A percentile compares a stretch with the other conserved stretches of the same genome.
phyloP scores from a whole-genome alignment of 1,284 basidiomycete genomes.

The Violaceomyces palustris region DNA sequence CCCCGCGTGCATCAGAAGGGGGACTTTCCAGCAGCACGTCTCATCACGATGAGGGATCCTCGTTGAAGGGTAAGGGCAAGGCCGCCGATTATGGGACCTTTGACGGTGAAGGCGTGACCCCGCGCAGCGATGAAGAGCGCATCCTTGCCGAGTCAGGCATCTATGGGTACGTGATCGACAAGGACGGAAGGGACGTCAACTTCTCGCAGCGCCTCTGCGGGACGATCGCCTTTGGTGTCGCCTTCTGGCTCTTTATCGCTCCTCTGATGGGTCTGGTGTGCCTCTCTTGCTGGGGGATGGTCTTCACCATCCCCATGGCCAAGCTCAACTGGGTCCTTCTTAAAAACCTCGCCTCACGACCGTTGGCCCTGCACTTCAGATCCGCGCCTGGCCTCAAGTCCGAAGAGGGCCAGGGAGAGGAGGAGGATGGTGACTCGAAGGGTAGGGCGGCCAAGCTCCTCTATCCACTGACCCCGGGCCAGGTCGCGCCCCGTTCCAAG shows the following conservation, averaged over 20 bases:
- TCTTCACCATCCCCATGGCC: constrained; percentile 96
- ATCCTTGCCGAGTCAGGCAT: constrained; percentile 36
- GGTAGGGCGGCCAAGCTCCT: constrained; percentile 26
- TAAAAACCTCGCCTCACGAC: constrained; percentile 73
- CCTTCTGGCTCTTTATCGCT: constrained; percentile 82
- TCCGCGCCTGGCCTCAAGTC: constrained; percentile 47
- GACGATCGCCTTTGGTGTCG: constrained; percentile 53
- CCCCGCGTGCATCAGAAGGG: too few relatives aligned
- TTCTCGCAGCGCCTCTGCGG: constrained; percentile 29
- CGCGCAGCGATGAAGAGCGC: constrained; percentile 24
- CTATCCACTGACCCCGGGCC: constrained; percentile 52
- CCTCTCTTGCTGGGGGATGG: constrained; percentile 82
- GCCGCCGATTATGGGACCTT: constrained; percentile 15
- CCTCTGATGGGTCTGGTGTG: constrained; percentile 67
- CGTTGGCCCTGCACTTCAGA: constrained; percentile 85
- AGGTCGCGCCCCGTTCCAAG: constrained; percentile 53
- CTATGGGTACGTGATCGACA: constrained; percentile 47
- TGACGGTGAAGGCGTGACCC: constrained; percentile 4
- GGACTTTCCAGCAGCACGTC: constrained; percentile 13
- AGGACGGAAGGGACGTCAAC: constrained; percentile 39
- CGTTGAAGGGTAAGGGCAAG: constrained; percentile 31
- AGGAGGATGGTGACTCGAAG: constrained; percentile 9
- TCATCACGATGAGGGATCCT: constrained; percentile 22
- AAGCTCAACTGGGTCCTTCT: constrained; percentile 91
- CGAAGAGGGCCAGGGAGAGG: constrained; percentile 45